These are phyloP conservation scores for Suillus fuscotomentosus DNA, from an alignment of 768 basidiomycete species.

Conservation along the genomic window DNA sequence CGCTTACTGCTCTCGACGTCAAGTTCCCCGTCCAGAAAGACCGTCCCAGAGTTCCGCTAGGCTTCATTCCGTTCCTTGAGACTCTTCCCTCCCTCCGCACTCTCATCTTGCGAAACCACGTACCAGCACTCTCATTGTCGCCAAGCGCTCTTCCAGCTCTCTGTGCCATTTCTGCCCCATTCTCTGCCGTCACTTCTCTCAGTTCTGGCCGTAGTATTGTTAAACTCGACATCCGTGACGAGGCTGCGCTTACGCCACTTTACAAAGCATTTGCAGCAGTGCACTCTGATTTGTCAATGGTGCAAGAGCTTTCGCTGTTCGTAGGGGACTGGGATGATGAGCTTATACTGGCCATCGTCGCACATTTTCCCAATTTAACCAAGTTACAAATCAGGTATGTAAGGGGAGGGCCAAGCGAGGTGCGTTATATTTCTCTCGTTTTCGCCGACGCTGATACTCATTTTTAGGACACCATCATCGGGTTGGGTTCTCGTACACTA, in stretches of 20 bases:
- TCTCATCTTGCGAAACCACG: slow-evolving; percentile 25
- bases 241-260: slow-evolving; percentile 17
- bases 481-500: slow-evolving; percentile 44
- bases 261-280: slow-evolving; percentile 20
- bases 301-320: slow-evolving; percentile 33
- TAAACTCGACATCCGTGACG: slow-evolving; percentile 25
- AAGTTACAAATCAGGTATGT: slow-evolving; percentile 41
- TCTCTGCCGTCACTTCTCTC: slow-evolving; percentile 27
- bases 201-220: slow-evolving; percentile 14
- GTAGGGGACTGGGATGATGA: slow-evolving; percentile 47
- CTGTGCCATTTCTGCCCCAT: slow-evolving; percentile 20
- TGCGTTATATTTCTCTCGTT: slow-evolving; percentile 19
- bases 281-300: slow-evolving; percentile 6
- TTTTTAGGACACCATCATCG: slow-evolving; percentile 36
- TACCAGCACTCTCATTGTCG: slow-evolving; percentile 24
- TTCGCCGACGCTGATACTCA: background rate
- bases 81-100: slow-evolving; percentile 21
- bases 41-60: slow-evolving; percentile 20
- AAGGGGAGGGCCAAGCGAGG: slow-evolving; percentile 39
- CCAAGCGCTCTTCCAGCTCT: slow-evolving; percentile 19
- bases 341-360: slow-evolving; percentile 40
- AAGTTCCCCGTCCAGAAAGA: slow-evolving; percentile 32
- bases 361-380: slow-evolving; percentile 35
- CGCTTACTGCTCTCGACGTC: slow-evolving; percentile 23
- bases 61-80: slow-evolving; percentile 21